Evolutionary conservation across 179 eudicot species (phyloP).

Genomic region (Drosera spatulata): DNA sequence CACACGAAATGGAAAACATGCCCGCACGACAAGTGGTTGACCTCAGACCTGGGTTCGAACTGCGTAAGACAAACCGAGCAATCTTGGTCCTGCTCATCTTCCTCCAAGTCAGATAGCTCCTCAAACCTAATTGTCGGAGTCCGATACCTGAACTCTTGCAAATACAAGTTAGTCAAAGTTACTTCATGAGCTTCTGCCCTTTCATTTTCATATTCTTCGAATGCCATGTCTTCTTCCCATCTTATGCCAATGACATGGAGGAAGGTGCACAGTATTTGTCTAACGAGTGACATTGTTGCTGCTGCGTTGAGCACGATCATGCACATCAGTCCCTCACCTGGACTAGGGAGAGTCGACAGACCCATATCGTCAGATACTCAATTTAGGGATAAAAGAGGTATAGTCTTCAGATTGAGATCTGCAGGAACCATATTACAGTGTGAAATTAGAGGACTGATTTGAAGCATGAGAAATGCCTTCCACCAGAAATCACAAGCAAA

Average conservation of each 20-base stretch:
- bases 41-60: background rate
- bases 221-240: conserved; percentile 4
- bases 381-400: too few species aligned
- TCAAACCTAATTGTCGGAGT: conserved; percentile 29
- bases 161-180: conserved; percentile 24
- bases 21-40: conserved; percentile 11
- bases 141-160: conserved; percentile 28
- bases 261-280: conserved; percentile 25
- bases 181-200: background rate
- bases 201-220: background rate
- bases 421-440: too few species aligned
- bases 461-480: too few species aligned
- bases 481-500: too few species aligned
- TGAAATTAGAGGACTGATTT: too few species aligned
- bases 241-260: conserved; percentile 16
- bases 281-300: conserved; percentile 26
- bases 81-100: conserved; percentile 13
- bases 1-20: conserved; percentile 1
- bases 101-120: conserved; percentile 10
- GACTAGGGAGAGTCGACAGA: conserved; percentile 37
- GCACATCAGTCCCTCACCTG: conserved; percentile 46
- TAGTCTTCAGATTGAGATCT: too few species aligned
- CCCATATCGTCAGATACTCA: conserved; percentile 24
- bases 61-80: background rate
- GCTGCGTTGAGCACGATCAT: conserved; percentile 44